phyloP scores from a whole-genome alignment of 176 grass and related monocot genomes.

The Oryza meyeriana region DNA sequence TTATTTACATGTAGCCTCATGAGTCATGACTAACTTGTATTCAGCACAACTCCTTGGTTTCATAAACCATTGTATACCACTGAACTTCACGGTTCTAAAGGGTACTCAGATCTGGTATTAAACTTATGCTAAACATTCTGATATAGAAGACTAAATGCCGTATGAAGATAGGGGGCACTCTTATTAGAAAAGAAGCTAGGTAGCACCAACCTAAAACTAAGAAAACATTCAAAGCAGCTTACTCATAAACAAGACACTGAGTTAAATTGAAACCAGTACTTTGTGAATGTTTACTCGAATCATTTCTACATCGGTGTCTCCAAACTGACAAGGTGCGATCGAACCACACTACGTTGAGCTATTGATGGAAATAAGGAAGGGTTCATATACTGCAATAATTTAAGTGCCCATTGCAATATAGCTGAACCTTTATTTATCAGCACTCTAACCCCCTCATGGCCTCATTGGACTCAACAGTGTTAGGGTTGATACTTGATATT shows the following conservation, averaged over 20 bases:
- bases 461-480: background rate
- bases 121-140: background rate
- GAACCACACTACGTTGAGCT: background rate
- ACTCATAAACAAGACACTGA: background rate
- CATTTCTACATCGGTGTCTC: background rate
- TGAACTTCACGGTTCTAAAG: background rate
- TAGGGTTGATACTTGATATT: background rate
- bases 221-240: background rate
- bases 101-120: background rate
- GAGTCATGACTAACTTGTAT: conserved; percentile 4
- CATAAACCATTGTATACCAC: background rate
- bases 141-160: background rate
- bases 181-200: background rate
- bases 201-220: background rate
- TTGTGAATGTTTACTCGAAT: conserved; percentile 5
- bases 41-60: background rate
- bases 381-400: background rate
- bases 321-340: background rate
- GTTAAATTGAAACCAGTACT: background rate
- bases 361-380: background rate
- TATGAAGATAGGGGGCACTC: background rate
- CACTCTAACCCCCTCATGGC: background rate
- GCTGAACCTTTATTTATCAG: background rate
- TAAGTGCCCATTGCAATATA: background rate
- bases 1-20: background rate